Base-by-base conservation (phyloP, 495 filamentous ascomycete genomes). In the Astrothelium subdiscretum region DNA sequence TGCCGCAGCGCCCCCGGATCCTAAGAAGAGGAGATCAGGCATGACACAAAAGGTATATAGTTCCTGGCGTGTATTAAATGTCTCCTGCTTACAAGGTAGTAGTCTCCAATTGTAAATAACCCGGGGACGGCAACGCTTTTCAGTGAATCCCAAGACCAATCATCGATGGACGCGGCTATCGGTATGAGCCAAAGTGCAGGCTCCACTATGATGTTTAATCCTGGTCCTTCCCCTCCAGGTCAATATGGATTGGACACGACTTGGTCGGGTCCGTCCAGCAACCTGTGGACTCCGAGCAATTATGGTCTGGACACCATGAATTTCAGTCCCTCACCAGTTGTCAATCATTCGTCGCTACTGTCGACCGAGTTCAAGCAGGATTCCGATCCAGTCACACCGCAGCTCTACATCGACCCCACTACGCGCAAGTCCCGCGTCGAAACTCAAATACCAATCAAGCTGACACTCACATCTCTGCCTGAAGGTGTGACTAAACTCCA, bases 351-450 rank as follows among this genome's bases (percentile, higher is more conserved):
- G 13, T 35, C 59, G 10, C 52, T 6, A 43, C 24, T 57, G 44
- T 31, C 22, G 3, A 54, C 26, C 38, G 62, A 43, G 54, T 26
- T 24, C 6, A 57, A 35, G 44, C 57, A 35, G 69, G 40, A 75
- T 72, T 26, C 78, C 77, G 26, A 70, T 74, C 43, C 71, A 85
- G 38, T 80, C 74, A 10, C 62, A 61, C 63, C 65, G 15, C 65
- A 62, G 18, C 48, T 68, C 6, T 57, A 67, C 44, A 78, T 90
- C 57, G 82, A 87, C 63, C 83, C 85, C 1, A 86, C 85, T 2
- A 83, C 86, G 11, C 70, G 81, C 61, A 97, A 97, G 74, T 95
- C 92, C 20, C 83, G 92, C 10, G 92, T 97, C 20, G 92, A 97
- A 76, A 97, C 92, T 0, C 92, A 97, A 70, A 95, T 96, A 62